Evolutionary conservation across 768 basidiomycete species (phyloP), one percentile per base, ranked within the genome.

Genomic region (Phylloporus sp.): DNA sequence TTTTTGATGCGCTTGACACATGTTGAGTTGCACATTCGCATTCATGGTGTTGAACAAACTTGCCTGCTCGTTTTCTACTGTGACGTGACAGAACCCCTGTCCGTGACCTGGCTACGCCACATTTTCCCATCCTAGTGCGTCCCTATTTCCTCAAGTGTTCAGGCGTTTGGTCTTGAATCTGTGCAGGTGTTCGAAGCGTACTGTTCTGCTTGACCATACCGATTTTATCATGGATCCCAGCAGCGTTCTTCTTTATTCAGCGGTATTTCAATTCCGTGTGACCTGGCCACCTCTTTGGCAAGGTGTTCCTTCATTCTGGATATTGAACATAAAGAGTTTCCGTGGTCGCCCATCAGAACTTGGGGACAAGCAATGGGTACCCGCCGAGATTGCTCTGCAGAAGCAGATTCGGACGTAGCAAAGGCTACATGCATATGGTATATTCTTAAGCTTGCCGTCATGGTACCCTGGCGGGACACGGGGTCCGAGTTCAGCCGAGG

Each of bases 11-110:
- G 10, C 57, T 66, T 64, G 62, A 47, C 65, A 34, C 32, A 34
- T 16, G 32, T 34, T 34, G 32, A 34, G 32, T 34, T 34, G 32
- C 32, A 34, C 57, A 61, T 15, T 44, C 26, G 26, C 40, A 49
- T 53, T 50, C 24, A 58, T 65, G 29, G 63, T 63, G 55, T 55
- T 61, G 63, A 53, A 53, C 15, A 51, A 34, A 69, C 62, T 69
- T 67, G 64, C 67, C 65, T 69, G 49, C 12, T 47, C 23, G 23
- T n/a, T 35, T n/a, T 51, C n/a, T 22, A 47, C 24, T 39, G 67
- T 69, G 64, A 67, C 32, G 67, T 65, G 61, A 64, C 64, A 54
- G 4, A 0, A 26, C 61, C 64, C 64, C 64, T 69, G 45, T 67
- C 29, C 49, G 57, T 66, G 57, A 66, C 59, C 13, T 0, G 35